Conservation (phyloP, 768 basidiomycete species). For the Mycena albidolilacea region DNA sequence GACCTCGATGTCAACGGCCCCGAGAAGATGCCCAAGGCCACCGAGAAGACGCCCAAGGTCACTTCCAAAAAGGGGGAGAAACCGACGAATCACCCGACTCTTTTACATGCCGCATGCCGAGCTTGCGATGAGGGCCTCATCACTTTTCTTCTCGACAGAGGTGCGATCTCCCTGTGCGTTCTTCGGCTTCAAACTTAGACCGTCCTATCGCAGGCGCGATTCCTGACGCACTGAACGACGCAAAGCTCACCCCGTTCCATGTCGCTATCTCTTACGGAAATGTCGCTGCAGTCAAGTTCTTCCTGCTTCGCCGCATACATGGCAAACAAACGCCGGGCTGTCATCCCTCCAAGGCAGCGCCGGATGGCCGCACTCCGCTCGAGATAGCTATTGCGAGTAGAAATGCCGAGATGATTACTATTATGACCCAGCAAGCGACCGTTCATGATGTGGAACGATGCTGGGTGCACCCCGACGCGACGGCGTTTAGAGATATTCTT, state of each 20-base stretch:
- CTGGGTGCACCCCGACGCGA: conserved; percentile 45
- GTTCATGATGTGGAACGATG: conserved; percentile 56
- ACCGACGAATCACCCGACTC: conserved; percentile 44
- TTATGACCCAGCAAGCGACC: conserved; percentile 56
- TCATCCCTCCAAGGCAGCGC: conserved; percentile 54
- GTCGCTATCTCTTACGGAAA: conserved; percentile 53
- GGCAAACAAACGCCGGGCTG: conserved; percentile 49
- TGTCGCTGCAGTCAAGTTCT: conserved; percentile 49
- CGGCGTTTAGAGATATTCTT: conserved; percentile 47
- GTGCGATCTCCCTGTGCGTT: conserved; percentile 45
- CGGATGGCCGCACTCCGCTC: conserved; percentile 53
- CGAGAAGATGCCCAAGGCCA: conserved; percentile 43
- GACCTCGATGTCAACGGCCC: conserved; percentile 52
- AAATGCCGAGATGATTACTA: conserved; percentile 47
- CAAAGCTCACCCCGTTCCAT: conserved; percentile 53
- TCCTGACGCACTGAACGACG: conserved; percentile 48
- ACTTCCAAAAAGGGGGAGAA: conserved; percentile 42
- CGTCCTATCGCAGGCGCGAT: conserved; percentile 48
- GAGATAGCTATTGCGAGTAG: conserved; percentile 53
- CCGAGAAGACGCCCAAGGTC: conserved; percentile 43
- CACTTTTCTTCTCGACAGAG: conserved; percentile 54
- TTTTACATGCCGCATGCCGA: conserved; percentile 55
- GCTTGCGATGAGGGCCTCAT: conserved; percentile 50
- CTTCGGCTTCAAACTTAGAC: background rate
- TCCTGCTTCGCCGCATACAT: conserved; percentile 47